Evolutionary conservation across 2,329 filamentous ascomycete species (phyloP), one percentile per base, ranked within the genome.

Genomic region (Paracoccidioides lutzii): DNA sequence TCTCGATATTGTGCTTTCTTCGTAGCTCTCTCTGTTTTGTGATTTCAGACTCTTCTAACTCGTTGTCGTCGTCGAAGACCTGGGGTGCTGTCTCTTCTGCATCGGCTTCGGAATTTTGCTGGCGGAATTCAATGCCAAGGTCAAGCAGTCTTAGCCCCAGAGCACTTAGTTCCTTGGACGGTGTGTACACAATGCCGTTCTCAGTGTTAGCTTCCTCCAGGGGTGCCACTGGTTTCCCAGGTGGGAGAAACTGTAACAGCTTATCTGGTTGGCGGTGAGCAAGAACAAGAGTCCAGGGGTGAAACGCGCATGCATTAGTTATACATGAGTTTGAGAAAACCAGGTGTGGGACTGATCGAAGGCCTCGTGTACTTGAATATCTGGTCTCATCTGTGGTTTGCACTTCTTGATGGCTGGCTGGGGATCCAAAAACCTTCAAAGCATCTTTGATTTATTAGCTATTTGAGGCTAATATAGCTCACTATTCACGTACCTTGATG

Each of bases 291-390:
- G 59, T 64, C 5, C 66, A 57, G 6, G 70, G 54, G 53, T 69
- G 67, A 12, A 67, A 58, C 1, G 64, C 61, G 12, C 61, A 60
- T 48, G 57, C 63, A 43, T 60, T 63, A 1, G 62, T 64, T 53
- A 64, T 62, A 22, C 52, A 58, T 7, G 62, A 58, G 30, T 66
- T 58, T 2, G 64, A 63, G 15, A 70, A 50, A 38, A 69, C 61
- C 4, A 70, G 51, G 52, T 65, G 68, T n/a, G 68, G 67, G n/a
- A 70, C 61, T 3, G 68, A 70, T 33, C 65, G 65, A 37, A 70
- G 61, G 3, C 68, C 68, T 10, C 68, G 61, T 14, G 67, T 67
- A 49, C 66, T 67, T 3, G 67, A 57, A 48, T 61, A 69, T n/a
- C 55, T 58, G 2, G 42, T 52, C 62, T 61, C 30, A 66, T 33